Evolutionary conservation across 1,284 basidiomycete species (phyloP), one percentile per base, ranked within the genome.

Genomic region (Papiliotrema laurentii): DNA sequence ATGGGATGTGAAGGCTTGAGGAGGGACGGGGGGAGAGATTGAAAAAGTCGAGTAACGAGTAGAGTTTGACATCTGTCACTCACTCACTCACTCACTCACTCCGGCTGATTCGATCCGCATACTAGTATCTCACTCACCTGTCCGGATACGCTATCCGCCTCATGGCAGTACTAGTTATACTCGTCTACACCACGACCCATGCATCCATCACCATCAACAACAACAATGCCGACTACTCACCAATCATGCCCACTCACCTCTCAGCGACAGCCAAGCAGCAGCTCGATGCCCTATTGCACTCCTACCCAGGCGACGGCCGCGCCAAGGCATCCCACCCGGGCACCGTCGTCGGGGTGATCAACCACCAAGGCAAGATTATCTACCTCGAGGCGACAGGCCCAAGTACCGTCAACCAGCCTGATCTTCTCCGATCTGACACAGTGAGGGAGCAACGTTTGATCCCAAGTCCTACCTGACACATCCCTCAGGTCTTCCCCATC

Each of bases 401-500:
- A 11, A 49, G 36, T 5, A 46, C 34, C 9, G 27, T 34, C 33
- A 27, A 24, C n/a, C 13, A 46, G 33, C 31, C 43, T 14, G 38
- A 40, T 6, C 7, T 22, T 4, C 18, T 40, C n/a, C 14, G 18
- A n/a, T 14, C 18, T 14, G 38, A 40, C 24, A 22, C 38, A 6
- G 38, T 40, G 38, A 40, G 38, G n/a, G n/a, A 16, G 6, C 38
- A 9, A 21, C 38, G 5, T 21, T 16, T 22, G 9, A 5, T 9
- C 10, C 10, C 38, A 22, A 5, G 6, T 16, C 14, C 19, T 40
- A 5, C 14, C 5, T 4, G 5, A 9, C 38, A 41, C 11, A 27
- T 3, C 13, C 28, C 10, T 19, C n/a, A 56, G 57, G 35, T 59
- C 19, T 59, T 56, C 48, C 49, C 55, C 42, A 55, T 58, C 28